Percentiles rank a stretch among this genome's conserved stretches.
These are phyloP conservation scores for Mortierella polycephala DNA, from an alignment of 371 early-diverging fungal species.

Conservation along the genomic window DNA sequence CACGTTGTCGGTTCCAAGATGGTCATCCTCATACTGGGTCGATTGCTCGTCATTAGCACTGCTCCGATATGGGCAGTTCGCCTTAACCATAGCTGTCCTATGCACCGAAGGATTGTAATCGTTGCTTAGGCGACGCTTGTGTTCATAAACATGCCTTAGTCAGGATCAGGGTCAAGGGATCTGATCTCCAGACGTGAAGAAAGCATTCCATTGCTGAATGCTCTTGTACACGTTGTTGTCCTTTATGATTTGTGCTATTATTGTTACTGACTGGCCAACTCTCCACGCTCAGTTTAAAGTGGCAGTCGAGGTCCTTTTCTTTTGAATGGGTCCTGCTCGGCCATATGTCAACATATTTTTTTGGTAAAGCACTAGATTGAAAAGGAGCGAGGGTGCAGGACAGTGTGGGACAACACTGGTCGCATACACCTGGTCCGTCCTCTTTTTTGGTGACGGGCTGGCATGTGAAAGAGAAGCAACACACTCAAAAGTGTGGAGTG, in stretches of 20 bases:
- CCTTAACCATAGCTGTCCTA: not conserved
- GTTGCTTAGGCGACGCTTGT: not conserved
- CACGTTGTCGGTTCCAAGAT: not conserved
- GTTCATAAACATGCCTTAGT: not conserved
- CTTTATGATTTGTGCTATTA: not conserved
- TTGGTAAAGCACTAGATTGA: no score
- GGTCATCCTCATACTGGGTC: no score
- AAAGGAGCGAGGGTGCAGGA: not conserved
- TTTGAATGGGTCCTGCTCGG: not conserved
- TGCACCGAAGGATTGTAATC: no score
- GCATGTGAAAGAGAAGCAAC: conserved; percentile 30
- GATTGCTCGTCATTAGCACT: no score
- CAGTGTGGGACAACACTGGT: not conserved
- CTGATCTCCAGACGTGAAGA: not conserved
- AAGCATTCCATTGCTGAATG: conserved; percentile 30
- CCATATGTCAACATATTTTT: conserved; percentile 22
- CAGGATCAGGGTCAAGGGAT: not conserved
- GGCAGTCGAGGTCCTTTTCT: conserved; percentile 1
- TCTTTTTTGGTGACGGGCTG: conserved; percentile 1
- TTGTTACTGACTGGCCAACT: not conserved
- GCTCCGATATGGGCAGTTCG: not conserved
- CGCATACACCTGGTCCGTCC: conserved; percentile 18
- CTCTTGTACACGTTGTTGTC: conserved; percentile 20
- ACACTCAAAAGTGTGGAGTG: conserved; percentile 40
- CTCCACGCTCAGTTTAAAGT: conserved; percentile 31